Evolutionary conservation across 2,329 filamentous ascomycete species (phyloP).

Genomic region (Colletotrichum sp.): DNA sequence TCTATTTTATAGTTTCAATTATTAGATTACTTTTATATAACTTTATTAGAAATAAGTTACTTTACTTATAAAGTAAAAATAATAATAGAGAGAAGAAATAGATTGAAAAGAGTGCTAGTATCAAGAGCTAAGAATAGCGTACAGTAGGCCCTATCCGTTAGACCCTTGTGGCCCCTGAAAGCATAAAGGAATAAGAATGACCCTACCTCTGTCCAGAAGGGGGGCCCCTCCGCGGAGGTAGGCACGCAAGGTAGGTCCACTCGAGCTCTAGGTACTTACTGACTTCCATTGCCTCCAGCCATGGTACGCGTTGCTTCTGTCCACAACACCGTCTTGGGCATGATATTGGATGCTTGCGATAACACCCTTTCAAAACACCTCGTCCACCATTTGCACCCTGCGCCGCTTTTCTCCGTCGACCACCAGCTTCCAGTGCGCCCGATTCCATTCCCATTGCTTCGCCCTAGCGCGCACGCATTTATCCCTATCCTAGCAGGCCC

Average conservation of each 20-base stretch:
- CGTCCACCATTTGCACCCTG: background rate
- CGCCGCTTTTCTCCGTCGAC: background rate
- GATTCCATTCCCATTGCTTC: background rate
- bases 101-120: no score
- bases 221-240: background rate
- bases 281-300: background rate
- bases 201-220: no score
- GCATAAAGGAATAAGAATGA: no score
- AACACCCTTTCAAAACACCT: constrained; percentile 10
- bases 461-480: background rate
- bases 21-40: no score
- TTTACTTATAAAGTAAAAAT: no score
- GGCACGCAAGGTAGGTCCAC: background rate
- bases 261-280: background rate
- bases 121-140: no score
- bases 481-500: background rate
- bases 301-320: background rate
- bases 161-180: no score
- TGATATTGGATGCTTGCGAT: constrained; percentile 16
- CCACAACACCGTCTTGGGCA: background rate
- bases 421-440: background rate
- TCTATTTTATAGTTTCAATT: no score
- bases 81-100: no score
- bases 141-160: no score
- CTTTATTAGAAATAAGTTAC: no score